Percentiles rank a stretch among this genome's conserved stretches.
Conservation (phyloP, 768 basidiomycete species). For the Auricularia sp. region DNA sequence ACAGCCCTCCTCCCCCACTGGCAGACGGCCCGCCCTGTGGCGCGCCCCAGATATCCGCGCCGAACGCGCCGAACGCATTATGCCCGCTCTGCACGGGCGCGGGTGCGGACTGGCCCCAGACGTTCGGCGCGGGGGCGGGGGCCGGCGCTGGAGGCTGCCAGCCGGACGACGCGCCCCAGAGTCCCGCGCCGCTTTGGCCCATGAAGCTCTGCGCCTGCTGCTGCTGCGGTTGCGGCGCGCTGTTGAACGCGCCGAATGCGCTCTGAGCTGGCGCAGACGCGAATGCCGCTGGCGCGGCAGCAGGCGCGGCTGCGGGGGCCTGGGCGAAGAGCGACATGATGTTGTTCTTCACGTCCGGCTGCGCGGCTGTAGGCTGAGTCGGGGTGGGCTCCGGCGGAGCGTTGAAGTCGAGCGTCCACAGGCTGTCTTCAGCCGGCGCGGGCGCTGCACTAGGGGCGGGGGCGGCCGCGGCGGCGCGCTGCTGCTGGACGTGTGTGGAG, state of each 20-base stretch:
- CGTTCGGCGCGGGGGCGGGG: slow-evolving; percentile 16
- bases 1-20: slow-evolving; percentile 22
- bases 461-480: slow-evolving; percentile 1
- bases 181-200: slow-evolving; percentile 1
- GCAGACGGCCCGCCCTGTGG: slow-evolving; percentile 17
- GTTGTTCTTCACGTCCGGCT: slow-evolving; percentile 74
- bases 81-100: slow-evolving; percentile 1
- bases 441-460: slow-evolving; percentile 18
- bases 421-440: slow-evolving; percentile 39
- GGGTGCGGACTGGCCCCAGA: slow-evolving; percentile 10
- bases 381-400: slow-evolving; percentile 18
- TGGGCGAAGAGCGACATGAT: slow-evolving; percentile 75
- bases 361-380: slow-evolving; percentile 17
- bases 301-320: slow-evolving; percentile 24
- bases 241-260: slow-evolving; percentile 7
- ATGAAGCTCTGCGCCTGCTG: background rate
- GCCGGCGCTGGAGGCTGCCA: background rate
- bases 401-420: slow-evolving; percentile 84
- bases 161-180: slow-evolving; percentile 4
- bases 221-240: background rate
- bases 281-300: slow-evolving; percentile 17
- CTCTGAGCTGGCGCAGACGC: slow-evolving; percentile 7
- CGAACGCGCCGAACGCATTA: background rate
- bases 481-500: slow-evolving; percentile 4
- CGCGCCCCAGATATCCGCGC: slow-evolving; percentile 47